Evolutionary conservation across 306 rosid species (phyloP), one percentile per base, ranked within the genome.

Genomic region (Trifolium dubium): DNA sequence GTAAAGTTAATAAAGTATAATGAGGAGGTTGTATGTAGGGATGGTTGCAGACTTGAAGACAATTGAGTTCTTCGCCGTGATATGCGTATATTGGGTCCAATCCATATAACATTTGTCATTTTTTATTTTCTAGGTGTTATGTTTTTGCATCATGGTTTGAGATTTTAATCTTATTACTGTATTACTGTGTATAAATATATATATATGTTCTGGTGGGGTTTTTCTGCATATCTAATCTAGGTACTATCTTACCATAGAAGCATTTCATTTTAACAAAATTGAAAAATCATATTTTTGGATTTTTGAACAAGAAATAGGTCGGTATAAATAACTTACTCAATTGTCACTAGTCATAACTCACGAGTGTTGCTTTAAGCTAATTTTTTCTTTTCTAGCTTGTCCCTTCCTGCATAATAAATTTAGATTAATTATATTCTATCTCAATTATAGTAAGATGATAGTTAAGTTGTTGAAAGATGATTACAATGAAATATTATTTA

Each of bases 1-100:
- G 49, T 67, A 49, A 66, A 39, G 28, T 50, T 60, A 30, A 60
- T 60, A 60, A 60, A 60, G 65, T 60, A 31, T 31, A 18, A 46
- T 47, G 47, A 68, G 70, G 64, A 13, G 58, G n/a, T 8, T 37
- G 72, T 37, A 44, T 32, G 62, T 73, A 56, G 43, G 77, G 78
- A 64, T 67, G 23, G 12, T 56, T 11, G 40, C 41, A 60, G 41
- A 31, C 11, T 60, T 60, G 35, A 73, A 62, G 68, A 69, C 67
- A 69, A 71, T 35, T 11, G 1, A 19, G 61, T 31, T 46, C 29
- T 11, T 55, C 49, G 74, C 74, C 54, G 14, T 72, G 74, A 23
- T 43, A 64, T 73, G 37, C 50, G 55, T 58, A 6, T 31, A 69
- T 23, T 37, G 19, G 50, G 80, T 23, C 40, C 74, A 1, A 5